These are phyloP conservation scores for Graphilbum ipis-grandicollis DNA, from an alignment of 2,329 filamentous ascomycete species.

Conservation along the genomic window DNA sequence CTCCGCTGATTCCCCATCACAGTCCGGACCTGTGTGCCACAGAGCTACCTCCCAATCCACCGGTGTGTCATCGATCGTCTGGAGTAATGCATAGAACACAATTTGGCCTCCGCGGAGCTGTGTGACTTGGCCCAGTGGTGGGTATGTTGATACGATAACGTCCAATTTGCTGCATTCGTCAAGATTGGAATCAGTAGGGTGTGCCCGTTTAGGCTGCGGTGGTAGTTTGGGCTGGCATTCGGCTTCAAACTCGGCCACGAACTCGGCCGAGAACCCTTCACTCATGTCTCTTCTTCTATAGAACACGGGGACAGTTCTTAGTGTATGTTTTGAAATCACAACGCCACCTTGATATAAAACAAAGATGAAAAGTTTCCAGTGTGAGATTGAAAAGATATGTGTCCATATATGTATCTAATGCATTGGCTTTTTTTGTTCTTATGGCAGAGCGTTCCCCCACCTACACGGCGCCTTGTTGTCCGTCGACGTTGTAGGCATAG, in stretches of 20 bases:
- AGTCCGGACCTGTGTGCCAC: constrained; percentile 38
- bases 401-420: no score
- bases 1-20: background rate
- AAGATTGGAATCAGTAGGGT: background rate
- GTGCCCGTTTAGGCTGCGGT: background rate
- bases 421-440: no score
- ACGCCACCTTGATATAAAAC: no score
- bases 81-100: constrained; percentile 50
- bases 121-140: constrained; percentile 61
- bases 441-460: no score
- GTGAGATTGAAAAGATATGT: no score
- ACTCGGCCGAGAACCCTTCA: background rate
- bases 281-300: background rate
- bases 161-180: constrained; percentile 1
- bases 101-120: constrained; percentile 31
- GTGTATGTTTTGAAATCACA: no score
- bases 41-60: constrained; percentile 52
- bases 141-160: constrained; percentile 27
- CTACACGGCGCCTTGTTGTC: no score
- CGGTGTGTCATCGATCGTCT: constrained; percentile 42
- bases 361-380: no score
- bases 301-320: no score
- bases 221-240: background rate
- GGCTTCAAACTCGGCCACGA: background rate
- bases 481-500: no score